Evolutionary conservation across 352 stramenopile genomes (phyloP), one percentile per base, ranked within the genome.

Genomic region (Phytopythium cucurbitacearum): DNA sequence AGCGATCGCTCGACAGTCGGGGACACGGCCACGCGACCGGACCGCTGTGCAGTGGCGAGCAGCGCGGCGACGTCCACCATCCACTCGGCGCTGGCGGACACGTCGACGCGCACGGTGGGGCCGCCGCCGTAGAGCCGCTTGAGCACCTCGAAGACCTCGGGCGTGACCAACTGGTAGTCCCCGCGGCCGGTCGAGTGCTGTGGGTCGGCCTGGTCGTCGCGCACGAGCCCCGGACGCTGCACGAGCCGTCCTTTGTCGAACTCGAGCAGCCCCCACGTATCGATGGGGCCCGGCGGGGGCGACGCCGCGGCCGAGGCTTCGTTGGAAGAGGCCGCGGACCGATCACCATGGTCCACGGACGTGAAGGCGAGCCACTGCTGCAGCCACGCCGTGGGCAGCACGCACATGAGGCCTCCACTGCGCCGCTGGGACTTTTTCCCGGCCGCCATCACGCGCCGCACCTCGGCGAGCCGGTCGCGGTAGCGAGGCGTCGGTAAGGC

Each of bases 101-200:
- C 65, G n/a, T 69, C 59, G 5, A 81, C 73, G 51, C 73, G 68
- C 48, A 85, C 69, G 8, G 61, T 57, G 15, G 81, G 81, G 7
- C 72, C 73, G 15, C 81, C 81, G 38, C 81, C 76, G 51, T 91
- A 91, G 2, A 87, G 62, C 15, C 80, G 70, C 37, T 78, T 66
- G 35, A 89, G 73, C 46, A 89, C 81, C 15, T 90, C 78, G 73
- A 73, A 91, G 0, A 91, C 71, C 42, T 91, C 81, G 2, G 68
- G 48, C 9, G 80, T 71, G 34, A 91, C 64, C 21, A 87, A 56
- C 54, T 91, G 80, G 48, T 71, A 91, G 55, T 86, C 80, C 1
- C 21, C 21, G 62, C 59, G 32, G 66, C 56, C 48, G 69, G 60
- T 16, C 43, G 53, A 5, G 46, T 57, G 48, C 53, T 12, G 38